Percentiles rank a stretch among this genome's conserved stretches.
phyloP scores from a whole-genome alignment of 2,329 filamentous ascomycete species.

The Sporothrix globosa region DNA sequence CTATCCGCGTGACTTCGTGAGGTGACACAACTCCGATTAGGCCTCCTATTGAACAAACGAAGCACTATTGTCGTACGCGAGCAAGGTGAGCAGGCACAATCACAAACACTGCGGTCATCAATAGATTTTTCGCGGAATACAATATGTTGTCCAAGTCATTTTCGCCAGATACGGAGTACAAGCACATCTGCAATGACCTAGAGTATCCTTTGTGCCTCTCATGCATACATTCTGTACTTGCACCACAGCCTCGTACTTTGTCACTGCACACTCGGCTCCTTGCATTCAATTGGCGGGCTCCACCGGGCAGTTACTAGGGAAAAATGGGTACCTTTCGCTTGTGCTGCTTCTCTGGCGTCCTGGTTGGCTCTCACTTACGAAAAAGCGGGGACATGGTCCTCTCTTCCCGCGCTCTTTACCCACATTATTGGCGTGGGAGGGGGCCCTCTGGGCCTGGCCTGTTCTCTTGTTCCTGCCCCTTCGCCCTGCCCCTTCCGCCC shows the following conservation, averaged over 20 bases:
- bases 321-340: conserved; percentile 3
- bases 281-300: conserved; percentile 16
- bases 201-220: background rate
- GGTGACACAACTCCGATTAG: background rate
- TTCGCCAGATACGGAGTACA: no score
- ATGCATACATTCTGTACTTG: conserved; percentile 2
- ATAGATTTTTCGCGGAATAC: background rate
- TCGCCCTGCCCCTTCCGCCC: background rate
- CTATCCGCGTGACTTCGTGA: background rate
- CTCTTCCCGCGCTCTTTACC: conserved; percentile 7
- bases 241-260: background rate
- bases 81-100: background rate
- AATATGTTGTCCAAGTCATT: background rate
- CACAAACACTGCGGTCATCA: background rate
- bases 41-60: background rate
- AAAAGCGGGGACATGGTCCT: background rate
- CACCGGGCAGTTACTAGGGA: background rate
- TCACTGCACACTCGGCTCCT: no score
- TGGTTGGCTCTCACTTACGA: background rate
- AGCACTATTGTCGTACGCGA: background rate
- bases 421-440: background rate
- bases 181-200: no score
- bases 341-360: background rate
- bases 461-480: background rate
- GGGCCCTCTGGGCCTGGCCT: conserved; percentile 10